Percentiles rank a stretch among this genome's conserved stretches.
These are phyloP conservation scores for Termitomyces sp. DNA, from an alignment of 768 basidiomycete species.

Conservation along the genomic window DNA sequence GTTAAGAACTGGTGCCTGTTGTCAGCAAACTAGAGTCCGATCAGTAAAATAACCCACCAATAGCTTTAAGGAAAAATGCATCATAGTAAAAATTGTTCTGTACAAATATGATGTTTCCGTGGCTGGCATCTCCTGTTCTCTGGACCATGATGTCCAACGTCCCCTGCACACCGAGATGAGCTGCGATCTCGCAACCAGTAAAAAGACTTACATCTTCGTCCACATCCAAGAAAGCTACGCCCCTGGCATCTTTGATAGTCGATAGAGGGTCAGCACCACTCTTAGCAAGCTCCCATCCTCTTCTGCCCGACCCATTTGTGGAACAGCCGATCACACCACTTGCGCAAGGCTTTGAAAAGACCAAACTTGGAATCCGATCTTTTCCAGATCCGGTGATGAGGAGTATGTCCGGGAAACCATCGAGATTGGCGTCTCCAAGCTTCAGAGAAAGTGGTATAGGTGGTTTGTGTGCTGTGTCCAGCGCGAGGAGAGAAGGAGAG, in stretches of 20 bases:
- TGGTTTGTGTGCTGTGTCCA: slow-evolving; percentile 63
- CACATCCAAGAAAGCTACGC: slow-evolving; percentile 81
- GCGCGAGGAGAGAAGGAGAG: slow-evolving; percentile 58
- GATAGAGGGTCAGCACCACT: slow-evolving; percentile 61
- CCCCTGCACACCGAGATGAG: slow-evolving; percentile 47
- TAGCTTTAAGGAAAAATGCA: slow-evolving; percentile 97
- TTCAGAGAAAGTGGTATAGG: slow-evolving; percentile 74
- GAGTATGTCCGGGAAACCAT: slow-evolving; percentile 91
- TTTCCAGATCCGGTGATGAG: slow-evolving; percentile 44
- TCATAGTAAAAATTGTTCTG: slow-evolving; percentile 99
- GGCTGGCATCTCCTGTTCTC: slow-evolving; percentile 63
- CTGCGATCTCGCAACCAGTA: not conserved
- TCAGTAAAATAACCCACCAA: slow-evolving; percentile 49
- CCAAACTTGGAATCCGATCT: slow-evolving; percentile 53
- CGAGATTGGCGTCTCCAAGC: slow-evolving; percentile 87
- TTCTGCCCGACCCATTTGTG: slow-evolving; percentile 42
- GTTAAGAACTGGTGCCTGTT: slow-evolving; percentile 65
- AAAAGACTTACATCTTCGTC: slow-evolving; percentile 83
- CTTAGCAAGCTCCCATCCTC: slow-evolving; percentile 60
- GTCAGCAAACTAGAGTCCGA: not conserved
- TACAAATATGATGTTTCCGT: slow-evolving; percentile 70
- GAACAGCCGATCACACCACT: slow-evolving; percentile 56
- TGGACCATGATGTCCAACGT: slow-evolving; percentile 90
- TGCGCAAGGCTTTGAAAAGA: slow-evolving; percentile 62
- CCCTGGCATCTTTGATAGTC: slow-evolving; percentile 71